Base-by-base conservation (phyloP, 306 rosid species). In the Prosopis cineraria region DNA sequence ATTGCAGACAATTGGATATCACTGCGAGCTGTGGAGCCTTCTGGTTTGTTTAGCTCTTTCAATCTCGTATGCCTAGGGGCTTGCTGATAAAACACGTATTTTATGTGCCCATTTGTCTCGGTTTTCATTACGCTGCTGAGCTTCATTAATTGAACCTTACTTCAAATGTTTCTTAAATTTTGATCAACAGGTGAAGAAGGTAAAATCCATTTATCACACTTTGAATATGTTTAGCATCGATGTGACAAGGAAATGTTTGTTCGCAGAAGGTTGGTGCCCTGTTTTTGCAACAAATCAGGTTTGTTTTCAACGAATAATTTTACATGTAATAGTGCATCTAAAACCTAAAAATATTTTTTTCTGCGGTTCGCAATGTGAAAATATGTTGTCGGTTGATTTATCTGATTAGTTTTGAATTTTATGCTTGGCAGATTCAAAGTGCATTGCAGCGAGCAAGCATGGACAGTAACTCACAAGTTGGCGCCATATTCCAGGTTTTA, bases 241-340 rank as follows among this genome's bases (percentile, higher is more conserved):
- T 80, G 96, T 94, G 81, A 90, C 97, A 50, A 91, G 73, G 84
- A 89, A 89, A 87, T 94, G 97, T 76, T 93, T 94, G 79, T 89
- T 93, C 62, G 93, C 94, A 14, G 96, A 91, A 84, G 98, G 97
- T 69, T 94, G 98, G 98, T 89, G 93, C 84, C 96, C 97, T 67
- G 85, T 91, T 76, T 88, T 82, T 72, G 97, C 97, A 41, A 81
- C 94, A 85, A 84, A 63, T 70, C 90, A 94, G 97, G 97, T 94
- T 81, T 77, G 88, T 73, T 44, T 81, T 66, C 64, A 60, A 22
- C 47, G 25, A 30, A 22, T 43, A 40, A 52, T 78, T 70, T 41
- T 44, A 33, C 79, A 72, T 34, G n/a, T 65, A 24, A 68, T 72
- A 41, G 72, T 79, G 44, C 52, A 76, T 69, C 25, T 63, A 73